Base-by-base conservation (phyloP, 2,329 filamentous ascomycete species). In the Aspergillus calidoustus region DNA sequence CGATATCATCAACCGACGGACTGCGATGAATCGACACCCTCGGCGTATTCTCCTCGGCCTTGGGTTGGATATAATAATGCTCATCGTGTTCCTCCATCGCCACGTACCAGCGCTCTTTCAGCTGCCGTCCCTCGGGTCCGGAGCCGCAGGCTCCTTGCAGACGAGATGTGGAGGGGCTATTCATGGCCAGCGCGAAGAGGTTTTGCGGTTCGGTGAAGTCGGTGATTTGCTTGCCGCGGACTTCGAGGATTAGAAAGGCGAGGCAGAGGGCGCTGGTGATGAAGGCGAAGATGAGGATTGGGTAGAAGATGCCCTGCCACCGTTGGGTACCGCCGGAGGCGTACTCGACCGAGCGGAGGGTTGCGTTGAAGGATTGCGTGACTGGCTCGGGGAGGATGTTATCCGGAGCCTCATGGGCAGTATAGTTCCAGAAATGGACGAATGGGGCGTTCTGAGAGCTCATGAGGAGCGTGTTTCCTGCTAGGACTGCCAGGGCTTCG, bases 181-280 rank as follows among this genome's bases (percentile, higher is more conserved):
- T 92, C 56, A 93, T 81, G 2, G 90, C 89, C 0, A 93, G 76
- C 0, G 87, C 81, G 69, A 93, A 93, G 2, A 93, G 78, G 71
- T 93, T 93, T 57, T 89, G 86, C 0, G 91, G 89, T 69, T 94
- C 91, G 0, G 88, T 91, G 71, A 90, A 93, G 77, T 94, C 91
- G 0, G 89, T 93, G 7, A 94, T 86, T 23, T 91, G 83, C 0
- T 86, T 85, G 0, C 79, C 79, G 6, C 79, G 72, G 65, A 83
- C 70, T 57, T 86, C 80, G 51, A 85, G 71, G 54, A 89, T 73
- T 64, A 89, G 82, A 75, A 92, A 92, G 2, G 79, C 69, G 0
- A 92, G 77, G 60, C 89, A 90, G 44, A 89, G 78, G 28, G 88
- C 62, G 71, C 91, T 93, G 68, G 90, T 86, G 25, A 85, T 64